Percentiles rank a stretch among this genome's conserved stretches.
phyloP scores from a whole-genome alignment of 805 yeast species.

The Kluyveromyces nonfermentans region DNA sequence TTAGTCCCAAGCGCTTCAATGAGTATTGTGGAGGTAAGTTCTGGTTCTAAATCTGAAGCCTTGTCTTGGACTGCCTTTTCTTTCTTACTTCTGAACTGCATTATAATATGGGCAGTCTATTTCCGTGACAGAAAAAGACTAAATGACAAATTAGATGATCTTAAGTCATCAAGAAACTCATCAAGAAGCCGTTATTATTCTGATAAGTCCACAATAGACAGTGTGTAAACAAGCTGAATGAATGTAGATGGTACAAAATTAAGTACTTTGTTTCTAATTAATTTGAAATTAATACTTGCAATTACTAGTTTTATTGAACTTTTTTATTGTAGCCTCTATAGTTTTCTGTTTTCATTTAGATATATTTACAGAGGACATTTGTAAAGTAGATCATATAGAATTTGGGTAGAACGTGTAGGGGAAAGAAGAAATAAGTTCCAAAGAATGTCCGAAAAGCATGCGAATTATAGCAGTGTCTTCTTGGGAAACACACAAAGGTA shows the following conservation, averaged over 20 bases:
- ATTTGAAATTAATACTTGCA: no score
- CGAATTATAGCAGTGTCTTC: neutral
- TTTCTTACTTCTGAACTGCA: slow-evolving; percentile 34
- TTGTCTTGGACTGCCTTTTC: slow-evolving; percentile 56
- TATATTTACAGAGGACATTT: no score
- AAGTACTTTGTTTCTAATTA: no score
- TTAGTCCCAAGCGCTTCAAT: slow-evolving; percentile 43
- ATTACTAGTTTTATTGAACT: no score
- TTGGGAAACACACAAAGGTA: neutral
- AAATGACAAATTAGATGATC: slow-evolving; percentile 16
- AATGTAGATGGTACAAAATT: no score
- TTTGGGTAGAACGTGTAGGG: neutral
- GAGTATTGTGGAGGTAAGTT: slow-evolving; percentile 35
- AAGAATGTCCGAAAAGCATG: neutral
- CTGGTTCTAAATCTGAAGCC: slow-evolving; percentile 45
- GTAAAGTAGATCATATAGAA: no score
- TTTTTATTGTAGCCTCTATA: no score
- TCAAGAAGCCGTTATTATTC: slow-evolving; percentile 4
- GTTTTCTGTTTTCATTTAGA: no score
- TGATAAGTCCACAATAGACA: slow-evolving; percentile 5
- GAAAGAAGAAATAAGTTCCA: neutral
- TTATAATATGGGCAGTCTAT: slow-evolving; percentile 31
- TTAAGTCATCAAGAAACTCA: neutral
- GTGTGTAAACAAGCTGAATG: slow-evolving; percentile 1
- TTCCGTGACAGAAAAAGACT: slow-evolving; percentile 27